Percentiles rank a stretch among this genome's conserved stretches.
Evolutionary conservation across 768 basidiomycete species (phyloP).

Genomic region (Mycena galericulata): DNA sequence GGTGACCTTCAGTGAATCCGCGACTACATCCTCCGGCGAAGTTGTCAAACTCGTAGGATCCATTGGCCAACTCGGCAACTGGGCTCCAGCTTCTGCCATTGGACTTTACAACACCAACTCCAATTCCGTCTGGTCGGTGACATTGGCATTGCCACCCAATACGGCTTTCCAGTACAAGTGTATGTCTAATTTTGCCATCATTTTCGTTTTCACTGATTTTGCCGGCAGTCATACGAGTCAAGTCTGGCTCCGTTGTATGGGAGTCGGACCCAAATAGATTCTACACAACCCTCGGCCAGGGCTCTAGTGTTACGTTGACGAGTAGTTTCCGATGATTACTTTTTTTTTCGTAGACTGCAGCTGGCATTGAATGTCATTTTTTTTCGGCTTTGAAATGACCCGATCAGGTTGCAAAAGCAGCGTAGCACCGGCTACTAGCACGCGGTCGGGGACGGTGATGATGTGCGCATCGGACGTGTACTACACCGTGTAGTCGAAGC

Average conservation of each 20-base stretch:
- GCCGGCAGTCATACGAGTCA: conserved; percentile 24
- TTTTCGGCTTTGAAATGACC: too few species aligned
- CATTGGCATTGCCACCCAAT: conserved; percentile 24
- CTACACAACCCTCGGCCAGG: conserved; percentile 18
- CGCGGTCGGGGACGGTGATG: too few species aligned
- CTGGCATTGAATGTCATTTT: neutral
- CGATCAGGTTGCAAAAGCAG: too few species aligned
- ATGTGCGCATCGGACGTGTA: too few species aligned
- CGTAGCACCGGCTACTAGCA: too few species aligned
- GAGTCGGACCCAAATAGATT: conserved; percentile 31
- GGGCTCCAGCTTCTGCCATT: conserved; percentile 25
- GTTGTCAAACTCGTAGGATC: conserved; percentile 29
- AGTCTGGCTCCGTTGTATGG: conserved; percentile 22
- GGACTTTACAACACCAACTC: conserved; percentile 12
- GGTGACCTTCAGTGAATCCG: conserved; percentile 25
- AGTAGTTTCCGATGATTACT: conserved; percentile 12
- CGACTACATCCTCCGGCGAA: conserved; percentile 17
- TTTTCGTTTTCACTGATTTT: neutral
- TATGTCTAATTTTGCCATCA: neutral
- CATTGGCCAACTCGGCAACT: conserved; percentile 18
- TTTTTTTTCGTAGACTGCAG: too few species aligned
- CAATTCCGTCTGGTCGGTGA: conserved; percentile 27
- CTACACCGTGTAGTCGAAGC: too few species aligned
- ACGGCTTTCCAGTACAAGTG: conserved; percentile 31
- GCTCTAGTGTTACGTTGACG: conserved; percentile 7